These are phyloP conservation scores for Toxoplasma gondii DNA, from an alignment of 169 alveolate genomes.

Conservation along the genomic window DNA sequence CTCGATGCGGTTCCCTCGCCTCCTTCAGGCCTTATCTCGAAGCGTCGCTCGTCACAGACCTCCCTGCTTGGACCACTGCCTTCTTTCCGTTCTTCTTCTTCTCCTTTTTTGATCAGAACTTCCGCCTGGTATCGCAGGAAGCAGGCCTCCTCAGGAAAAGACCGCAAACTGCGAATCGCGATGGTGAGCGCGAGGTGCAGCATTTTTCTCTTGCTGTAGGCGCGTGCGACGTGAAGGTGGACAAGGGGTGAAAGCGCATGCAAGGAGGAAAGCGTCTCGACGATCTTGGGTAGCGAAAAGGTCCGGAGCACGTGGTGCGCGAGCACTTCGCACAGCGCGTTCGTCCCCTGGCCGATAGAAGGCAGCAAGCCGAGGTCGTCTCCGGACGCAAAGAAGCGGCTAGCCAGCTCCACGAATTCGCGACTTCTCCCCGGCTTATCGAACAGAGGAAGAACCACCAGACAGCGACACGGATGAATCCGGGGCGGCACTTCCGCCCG, in stretches of 20 bases:
- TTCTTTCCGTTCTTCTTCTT: background rate
- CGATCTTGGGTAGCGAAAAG: background rate
- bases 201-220: slow-evolving; percentile 1
- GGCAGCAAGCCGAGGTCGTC: slow-evolving; percentile 50
- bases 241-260: slow-evolving; percentile 29
- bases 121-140: slow-evolving; percentile 35
- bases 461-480: background rate
- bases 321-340: slow-evolving; percentile 35
- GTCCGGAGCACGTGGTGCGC: slow-evolving; percentile 13
- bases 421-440: background rate
- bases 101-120: background rate
- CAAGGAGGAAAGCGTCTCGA: slow-evolving; percentile 36
- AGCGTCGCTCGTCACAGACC: background rate
- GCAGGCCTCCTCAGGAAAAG: slow-evolving; percentile 54
- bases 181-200: background rate
- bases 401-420: background rate
- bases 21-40: background rate
- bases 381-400: slow-evolving; percentile 12
- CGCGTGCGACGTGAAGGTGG: slow-evolving; percentile 32
- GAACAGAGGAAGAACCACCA: background rate
- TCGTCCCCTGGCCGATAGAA: slow-evolving; percentile 38
- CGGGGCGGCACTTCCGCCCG: slow-evolving; percentile 38
- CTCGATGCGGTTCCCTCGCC: background rate
- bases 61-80: background rate
- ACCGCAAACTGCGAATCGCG: slow-evolving; percentile 13